Conservation (phyloP, 2,329 filamentous ascomycete genomes). For the Hymenoscyphus scutula region DNA sequence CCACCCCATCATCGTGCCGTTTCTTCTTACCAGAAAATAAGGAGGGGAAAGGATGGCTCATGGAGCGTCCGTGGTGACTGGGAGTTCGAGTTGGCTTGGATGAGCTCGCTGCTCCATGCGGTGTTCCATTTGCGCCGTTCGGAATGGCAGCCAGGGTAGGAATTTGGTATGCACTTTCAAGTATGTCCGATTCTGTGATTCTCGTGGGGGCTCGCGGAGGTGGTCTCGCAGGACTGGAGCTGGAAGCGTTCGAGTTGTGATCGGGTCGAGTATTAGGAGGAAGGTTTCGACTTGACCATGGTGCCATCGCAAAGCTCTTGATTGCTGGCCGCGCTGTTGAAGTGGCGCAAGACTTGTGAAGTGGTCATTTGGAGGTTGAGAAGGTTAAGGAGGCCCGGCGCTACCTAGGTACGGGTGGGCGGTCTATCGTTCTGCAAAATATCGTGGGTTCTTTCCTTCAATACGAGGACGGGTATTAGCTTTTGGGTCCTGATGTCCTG, state of each 20-base stretch:
- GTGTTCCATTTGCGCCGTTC: conserved; percentile 12
- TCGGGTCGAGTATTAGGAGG: conserved; percentile 27
- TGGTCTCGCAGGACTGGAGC: conserved; percentile 20
- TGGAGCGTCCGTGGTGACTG: conserved; percentile 47
- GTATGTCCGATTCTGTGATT: conserved; percentile 34
- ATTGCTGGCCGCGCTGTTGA: conserved; percentile 16
- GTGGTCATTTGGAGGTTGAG: conserved; percentile 24
- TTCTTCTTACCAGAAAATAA: conserved; percentile 64
- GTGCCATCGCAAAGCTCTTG: conserved; percentile 33
- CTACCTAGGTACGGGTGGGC: background rate
- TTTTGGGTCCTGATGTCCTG: background rate
- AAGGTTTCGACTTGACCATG: conserved; percentile 34
- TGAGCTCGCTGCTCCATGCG: conserved; percentile 16
- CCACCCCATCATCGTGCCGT: conserved; percentile 40
- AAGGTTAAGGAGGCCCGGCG: background rate
- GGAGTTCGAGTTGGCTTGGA: conserved; percentile 17
- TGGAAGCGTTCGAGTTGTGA: conserved; percentile 13
- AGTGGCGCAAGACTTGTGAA: conserved; percentile 20
- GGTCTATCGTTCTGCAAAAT: conserved; percentile 9
- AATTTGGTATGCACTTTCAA: conserved; percentile 35
- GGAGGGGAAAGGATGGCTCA: conserved; percentile 77
- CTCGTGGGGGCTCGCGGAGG: conserved; percentile 19
- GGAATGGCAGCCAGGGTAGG: conserved; percentile 27
- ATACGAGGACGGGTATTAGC: conserved; percentile 8
- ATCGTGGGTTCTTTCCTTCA: conserved; percentile 13